Base-by-base conservation (phyloP, 1,139 yeast species). In the Blastobotrys persicus region DNA sequence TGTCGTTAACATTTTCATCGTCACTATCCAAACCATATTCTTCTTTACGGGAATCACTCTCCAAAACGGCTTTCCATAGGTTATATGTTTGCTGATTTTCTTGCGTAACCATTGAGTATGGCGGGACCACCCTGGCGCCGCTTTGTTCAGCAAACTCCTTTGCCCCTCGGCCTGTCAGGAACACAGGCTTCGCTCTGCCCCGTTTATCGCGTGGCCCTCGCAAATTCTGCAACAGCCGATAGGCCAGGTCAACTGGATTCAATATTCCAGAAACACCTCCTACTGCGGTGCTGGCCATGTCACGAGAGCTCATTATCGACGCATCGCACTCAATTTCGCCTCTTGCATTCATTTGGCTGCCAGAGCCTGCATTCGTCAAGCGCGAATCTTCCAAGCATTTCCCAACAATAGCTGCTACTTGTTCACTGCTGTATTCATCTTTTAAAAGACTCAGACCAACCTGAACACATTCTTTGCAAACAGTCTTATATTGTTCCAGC, bases 281-380 rank as follows among this genome's bases (percentile, higher is more conserved):
- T 1, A 71, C 71, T 2, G 63, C 60, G 50, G 56, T 35, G 33
- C 54, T 52, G 5, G 42, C 44, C 54, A 50, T 37, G 20, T 44
- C 26, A 17, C 31, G 31, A 3, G 56, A 55, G 34, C 56, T 54
- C 55, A 69, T 60, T 11, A 72, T 51, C 1, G 66, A 56, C 1
- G 80, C 77, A 60, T 81, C 87, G 55, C 83, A 78, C 52, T 76
- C 79, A 0, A 79, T 80, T 2, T 63, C 50, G 0, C 84, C 84
- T 1, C 60, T 51, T 9, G 66, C 50, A 52, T 77, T 76, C 47
- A 80, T 63, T 14, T 79, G 76, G 1, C 84, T 75, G 1, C 85
- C 85, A 46, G 59, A 64, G 0, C 85, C 87, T 2, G 84, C 77
- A 58, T 81, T 81, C 12, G 84, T 79, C 47, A 74, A 58, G 6